A percentile compares a stretch with the other conserved stretches of the same genome.
These are phyloP conservation scores for Alisma plantagoaquatica DNA, from an alignment of 106 monocot genomes.

Conservation along the genomic window DNA sequence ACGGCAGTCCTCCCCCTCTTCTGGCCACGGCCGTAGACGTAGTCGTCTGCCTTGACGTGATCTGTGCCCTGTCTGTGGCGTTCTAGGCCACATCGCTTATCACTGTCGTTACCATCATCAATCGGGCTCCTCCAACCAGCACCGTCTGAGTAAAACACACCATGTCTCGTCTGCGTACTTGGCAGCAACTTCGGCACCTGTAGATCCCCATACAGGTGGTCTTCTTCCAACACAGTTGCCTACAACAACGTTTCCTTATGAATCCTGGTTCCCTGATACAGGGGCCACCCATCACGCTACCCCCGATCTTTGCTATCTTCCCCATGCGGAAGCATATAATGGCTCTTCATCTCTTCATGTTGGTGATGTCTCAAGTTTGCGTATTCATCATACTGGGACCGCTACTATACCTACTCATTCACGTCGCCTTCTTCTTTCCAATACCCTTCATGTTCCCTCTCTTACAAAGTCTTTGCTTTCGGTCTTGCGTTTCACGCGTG, in stretches of 20 bases:
- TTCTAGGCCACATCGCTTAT: background rate
- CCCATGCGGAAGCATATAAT: background rate
- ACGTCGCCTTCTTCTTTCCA: too few species aligned
- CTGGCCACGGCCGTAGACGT: background rate
- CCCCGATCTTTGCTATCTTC: background rate
- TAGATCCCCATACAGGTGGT: background rate
- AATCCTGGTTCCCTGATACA: background rate
- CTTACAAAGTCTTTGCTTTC: background rate
- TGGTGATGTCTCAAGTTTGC: too few species aligned
- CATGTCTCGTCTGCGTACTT: background rate
- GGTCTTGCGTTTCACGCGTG: background rate
- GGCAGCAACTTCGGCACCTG: background rate
- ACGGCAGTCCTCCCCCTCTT: background rate
- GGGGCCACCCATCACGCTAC: constrained; percentile 9
- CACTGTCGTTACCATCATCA: too few species aligned
- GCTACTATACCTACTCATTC: too few species aligned
- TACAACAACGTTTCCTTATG: too few species aligned
- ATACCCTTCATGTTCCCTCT: background rate
- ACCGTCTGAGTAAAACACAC: too few species aligned
- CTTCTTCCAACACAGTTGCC: background rate
- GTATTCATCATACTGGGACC: too few species aligned
- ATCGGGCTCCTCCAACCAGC: too few species aligned
- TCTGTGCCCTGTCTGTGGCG: background rate
- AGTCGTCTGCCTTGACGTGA: background rate
- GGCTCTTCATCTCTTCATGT: background rate